These are phyloP conservation scores for Aspergillus alliaceus DNA, from an alignment of 2,329 filamentous ascomycete genomes.

Conservation along the genomic window DNA sequence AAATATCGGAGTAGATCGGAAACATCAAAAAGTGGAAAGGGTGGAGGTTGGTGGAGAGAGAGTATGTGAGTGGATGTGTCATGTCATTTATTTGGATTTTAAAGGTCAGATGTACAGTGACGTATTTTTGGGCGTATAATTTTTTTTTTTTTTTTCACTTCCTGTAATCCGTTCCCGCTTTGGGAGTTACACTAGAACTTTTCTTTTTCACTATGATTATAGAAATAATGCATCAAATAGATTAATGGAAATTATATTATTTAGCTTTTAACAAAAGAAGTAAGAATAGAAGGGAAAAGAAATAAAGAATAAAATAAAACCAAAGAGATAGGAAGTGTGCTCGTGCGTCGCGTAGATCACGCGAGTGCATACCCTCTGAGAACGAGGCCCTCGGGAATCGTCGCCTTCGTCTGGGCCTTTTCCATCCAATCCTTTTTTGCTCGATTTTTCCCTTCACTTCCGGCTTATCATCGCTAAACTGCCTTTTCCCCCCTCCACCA, in stretches of 20 bases:
- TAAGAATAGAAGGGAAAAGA: neutral
- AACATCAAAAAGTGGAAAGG: neutral
- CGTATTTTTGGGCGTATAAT: neutral
- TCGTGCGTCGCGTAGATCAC: conserved; percentile 20
- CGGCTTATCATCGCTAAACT: conserved; percentile 19
- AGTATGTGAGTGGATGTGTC: neutral
- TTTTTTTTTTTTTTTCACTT: neutral
- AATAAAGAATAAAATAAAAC: neutral
- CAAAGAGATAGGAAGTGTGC: no score
- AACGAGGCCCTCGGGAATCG: conserved; percentile 17
- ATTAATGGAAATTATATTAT: neutral
- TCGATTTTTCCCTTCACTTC: conserved; percentile 16
- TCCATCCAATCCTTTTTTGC: conserved; percentile 9
- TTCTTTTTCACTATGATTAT: neutral
- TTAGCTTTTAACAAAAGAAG: neutral
- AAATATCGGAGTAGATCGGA: neutral
- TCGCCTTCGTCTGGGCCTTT: neutral
- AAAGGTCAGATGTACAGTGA: neutral
- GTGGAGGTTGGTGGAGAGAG: no score
- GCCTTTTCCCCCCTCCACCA: conserved; percentile 21
- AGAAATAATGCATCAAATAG: neutral
- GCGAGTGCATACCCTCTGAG: conserved; percentile 12
- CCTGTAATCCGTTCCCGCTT: neutral
- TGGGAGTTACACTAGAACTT: neutral
- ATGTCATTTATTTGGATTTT: no score